Conservation (phyloP, 257 asterid genomes). For the Solanum microdontum region DNA sequence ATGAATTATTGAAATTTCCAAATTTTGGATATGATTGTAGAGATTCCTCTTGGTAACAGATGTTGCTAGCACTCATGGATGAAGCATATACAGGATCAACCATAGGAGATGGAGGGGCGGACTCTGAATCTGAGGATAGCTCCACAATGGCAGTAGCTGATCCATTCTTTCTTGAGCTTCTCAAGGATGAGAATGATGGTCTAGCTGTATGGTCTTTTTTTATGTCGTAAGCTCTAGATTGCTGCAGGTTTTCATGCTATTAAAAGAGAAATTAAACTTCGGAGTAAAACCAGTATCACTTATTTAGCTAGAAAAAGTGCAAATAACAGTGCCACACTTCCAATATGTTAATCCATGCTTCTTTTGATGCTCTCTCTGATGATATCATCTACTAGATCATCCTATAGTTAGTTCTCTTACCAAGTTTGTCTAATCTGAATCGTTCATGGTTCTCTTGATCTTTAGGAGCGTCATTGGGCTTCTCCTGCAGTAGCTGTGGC, state of each 20-base stretch:
- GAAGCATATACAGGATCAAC: conserved; percentile 96
- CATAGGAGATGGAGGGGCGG: conserved; percentile 87
- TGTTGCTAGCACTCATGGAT: conserved; percentile 96
- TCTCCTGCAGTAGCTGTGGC: conserved; percentile 84
- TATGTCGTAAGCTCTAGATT: not conserved
- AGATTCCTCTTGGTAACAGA: conserved; percentile 30
- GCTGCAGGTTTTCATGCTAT: not conserved
- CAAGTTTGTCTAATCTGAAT: conserved; percentile 3
- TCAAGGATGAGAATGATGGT: conserved; percentile 97
- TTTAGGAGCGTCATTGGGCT: conserved; percentile 93
- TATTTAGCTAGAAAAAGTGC: not conserved
- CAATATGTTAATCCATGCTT: not conserved
- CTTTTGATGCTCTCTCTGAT: not conserved
- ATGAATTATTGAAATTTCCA: not conserved
- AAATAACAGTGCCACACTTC: not conserved
- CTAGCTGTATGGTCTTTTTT: conserved; percentile 66
- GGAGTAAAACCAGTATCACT: not conserved
- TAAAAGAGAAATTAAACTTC: not conserved
- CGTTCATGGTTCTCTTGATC: conserved; percentile 9
- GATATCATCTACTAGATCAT: not conserved
- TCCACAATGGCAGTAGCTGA: conserved; percentile 65
- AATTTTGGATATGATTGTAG: conserved; percentile 4
- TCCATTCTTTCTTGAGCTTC: conserved; percentile 85
- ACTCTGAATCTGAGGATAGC: conserved; percentile 88
- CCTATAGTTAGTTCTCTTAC: not conserved